A percentile compares a stretch with the other conserved stretches of the same genome.
Conservation (phyloP, 257 asterid genomes). For the Jaltomata sinuosa region DNA sequence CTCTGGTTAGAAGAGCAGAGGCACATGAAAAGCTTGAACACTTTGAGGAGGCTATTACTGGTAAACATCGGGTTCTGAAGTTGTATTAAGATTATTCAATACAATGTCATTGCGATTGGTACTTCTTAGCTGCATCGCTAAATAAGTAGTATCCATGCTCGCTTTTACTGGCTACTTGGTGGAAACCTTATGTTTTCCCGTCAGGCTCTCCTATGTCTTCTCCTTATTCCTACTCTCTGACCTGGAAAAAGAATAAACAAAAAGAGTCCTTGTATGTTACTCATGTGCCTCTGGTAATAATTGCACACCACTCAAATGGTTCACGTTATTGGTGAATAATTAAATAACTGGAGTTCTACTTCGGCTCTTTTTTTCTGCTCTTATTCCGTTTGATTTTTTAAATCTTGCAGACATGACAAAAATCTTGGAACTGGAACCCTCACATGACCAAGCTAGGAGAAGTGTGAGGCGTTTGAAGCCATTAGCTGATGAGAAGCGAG, state of each 20-base stretch:
- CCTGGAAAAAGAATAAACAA: neutral
- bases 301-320: neutral
- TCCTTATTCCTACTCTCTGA: neutral
- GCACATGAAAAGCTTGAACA: constrained; percentile 86
- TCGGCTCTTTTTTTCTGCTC: neutral
- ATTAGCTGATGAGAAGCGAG: constrained; percentile 91
- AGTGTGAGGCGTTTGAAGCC: constrained; percentile 67
- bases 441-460: constrained; percentile 78
- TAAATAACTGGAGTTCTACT: neutral
- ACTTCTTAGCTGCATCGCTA: neutral
- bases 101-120: neutral
- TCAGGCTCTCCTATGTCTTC: neutral
- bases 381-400: neutral
- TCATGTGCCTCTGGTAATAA: neutral
- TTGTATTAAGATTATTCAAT: neutral
- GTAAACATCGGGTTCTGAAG: constrained; percentile 22
- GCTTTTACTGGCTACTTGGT: neutral
- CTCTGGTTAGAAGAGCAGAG: constrained; percentile 81
- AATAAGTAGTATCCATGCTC: neutral
- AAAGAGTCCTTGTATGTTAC: neutral
- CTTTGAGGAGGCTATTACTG: constrained; percentile 77
- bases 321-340: neutral
- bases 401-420: constrained; percentile 61
- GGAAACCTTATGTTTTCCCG: neutral
- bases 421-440: constrained; percentile 72